Base-by-base conservation (phyloP, 2,329 filamentous ascomycete genomes). In the Teratosphaeriaceae sp. region DNA sequence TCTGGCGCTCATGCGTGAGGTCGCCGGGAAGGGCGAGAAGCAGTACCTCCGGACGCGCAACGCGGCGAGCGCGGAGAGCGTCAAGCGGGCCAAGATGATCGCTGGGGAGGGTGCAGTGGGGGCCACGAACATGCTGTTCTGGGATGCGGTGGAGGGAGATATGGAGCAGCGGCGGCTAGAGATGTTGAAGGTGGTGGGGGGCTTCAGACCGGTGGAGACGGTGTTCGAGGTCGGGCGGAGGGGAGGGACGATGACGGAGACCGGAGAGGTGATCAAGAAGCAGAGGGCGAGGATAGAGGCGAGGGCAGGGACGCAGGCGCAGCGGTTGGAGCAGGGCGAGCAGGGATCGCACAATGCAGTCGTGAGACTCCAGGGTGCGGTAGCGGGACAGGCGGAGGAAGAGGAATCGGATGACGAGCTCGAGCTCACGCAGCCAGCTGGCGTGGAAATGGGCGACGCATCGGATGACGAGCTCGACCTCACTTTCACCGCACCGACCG, bases 191-290 rank as follows among this genome's bases (percentile, higher is more conserved):
- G 79, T 82, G 45, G 87, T 98, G 44, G 89, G 87, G 56, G 84
- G 84, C 2, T 98, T 92, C 68, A 80, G 87, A 54, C 92, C 94
- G 0, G 75, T 82, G 33, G 92, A 98, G 65, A 97, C 90, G 0
- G 87, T 98, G n/a, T 98, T 98, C 55, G 92, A 98, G 65, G 82
- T 96, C 49, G 85, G 85, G 5, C 80, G 83, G 53, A 78, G 82
- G 47, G 84, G 81, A 29, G 83, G 85, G 51, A 73, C 66, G 2
- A 73, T 71, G 2, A 72, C 71, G 38, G 80, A 84, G 59, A 82
- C 84, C 5, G 84, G 82, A 2, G 83, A 88, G 48, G 72, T 90
- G 23, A 87, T 92, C 79, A 81, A 80, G 55, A 76, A 80, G 37
- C 75, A 84, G 59, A 77, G 83, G 57, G 78, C 78, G 61, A 82